Conservation (phyloP, 371 early-diverging fungal genomes). For the Mortierella sp. region DNA sequence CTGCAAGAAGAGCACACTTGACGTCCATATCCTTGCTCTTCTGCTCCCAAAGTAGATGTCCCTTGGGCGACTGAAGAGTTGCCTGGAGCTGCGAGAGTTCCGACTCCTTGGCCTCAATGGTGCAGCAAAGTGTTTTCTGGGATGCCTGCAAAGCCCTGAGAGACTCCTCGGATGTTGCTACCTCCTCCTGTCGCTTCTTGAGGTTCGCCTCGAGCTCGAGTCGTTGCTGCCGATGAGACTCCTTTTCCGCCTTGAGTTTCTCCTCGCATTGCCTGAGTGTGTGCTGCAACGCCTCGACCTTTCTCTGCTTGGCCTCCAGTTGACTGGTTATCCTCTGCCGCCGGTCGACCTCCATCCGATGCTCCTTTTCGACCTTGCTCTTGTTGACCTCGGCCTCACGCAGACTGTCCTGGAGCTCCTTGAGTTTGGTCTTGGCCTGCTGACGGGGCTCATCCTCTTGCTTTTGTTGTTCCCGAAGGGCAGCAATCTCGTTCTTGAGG, state of each 20-base stretch:
- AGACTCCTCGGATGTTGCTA: conserved; percentile 30
- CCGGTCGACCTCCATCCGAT: conserved; percentile 49
- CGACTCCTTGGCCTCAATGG: conserved; percentile 45
- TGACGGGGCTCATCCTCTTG: conserved; percentile 59
- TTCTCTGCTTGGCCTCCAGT: conserved; percentile 36
- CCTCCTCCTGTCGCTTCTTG: conserved; percentile 40
- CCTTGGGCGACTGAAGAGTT: conserved; percentile 42
- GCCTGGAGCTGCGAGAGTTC: conserved; percentile 49
- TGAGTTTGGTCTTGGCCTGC: conserved; percentile 58
- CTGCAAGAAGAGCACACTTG: conserved; percentile 34
- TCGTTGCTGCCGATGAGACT: conserved; percentile 28
- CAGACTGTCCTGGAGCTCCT: conserved; percentile 61
- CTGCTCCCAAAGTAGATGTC: conserved; percentile 33
- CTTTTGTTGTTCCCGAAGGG: conserved; percentile 57
- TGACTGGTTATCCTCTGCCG: conserved; percentile 41
- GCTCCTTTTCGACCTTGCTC: conserved; percentile 57
- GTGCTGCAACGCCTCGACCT: conserved; percentile 37
- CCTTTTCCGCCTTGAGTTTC: conserved; percentile 29
- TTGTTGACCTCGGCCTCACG: conserved; percentile 49
- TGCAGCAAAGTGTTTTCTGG: conserved; percentile 24
- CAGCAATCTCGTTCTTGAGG: conserved; percentile 48
- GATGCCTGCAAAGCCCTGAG: conserved; percentile 26
- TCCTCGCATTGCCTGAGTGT: conserved; percentile 36
- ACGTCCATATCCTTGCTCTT: conserved; percentile 44
- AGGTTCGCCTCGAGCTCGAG: conserved; percentile 34